Conservation (phyloP, 1,284 basidiomycete genomes). For the Cryptococcus deneoformans region DNA sequence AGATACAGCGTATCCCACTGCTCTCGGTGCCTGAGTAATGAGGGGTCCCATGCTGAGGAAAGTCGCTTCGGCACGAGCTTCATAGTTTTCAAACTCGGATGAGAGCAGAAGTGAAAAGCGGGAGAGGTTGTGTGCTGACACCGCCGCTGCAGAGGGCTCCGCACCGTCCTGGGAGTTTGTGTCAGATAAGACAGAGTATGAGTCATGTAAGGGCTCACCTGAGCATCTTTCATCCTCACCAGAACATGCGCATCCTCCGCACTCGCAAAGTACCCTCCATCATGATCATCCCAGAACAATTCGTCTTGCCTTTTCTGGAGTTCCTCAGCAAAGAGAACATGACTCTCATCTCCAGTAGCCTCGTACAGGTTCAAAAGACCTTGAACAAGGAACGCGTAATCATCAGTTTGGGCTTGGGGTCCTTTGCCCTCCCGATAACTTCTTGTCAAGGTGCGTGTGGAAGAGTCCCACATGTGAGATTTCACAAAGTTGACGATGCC, state of each 20-base stretch:
- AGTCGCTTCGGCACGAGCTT: slow-evolving; percentile 40
- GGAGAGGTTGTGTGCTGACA: slow-evolving; percentile 51
- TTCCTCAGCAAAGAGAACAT: slow-evolving; percentile 45
- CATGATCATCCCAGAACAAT: slow-evolving; percentile 51
- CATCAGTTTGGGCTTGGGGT: slow-evolving; percentile 40
- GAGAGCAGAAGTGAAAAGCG: slow-evolving; percentile 45
- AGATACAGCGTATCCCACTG: slow-evolving; percentile 32
- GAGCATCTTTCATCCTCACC: slow-evolving; percentile 52
- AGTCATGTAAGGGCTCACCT: slow-evolving; percentile 12
- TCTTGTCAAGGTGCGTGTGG: slow-evolving; percentile 19
- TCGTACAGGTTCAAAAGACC: slow-evolving; percentile 50
- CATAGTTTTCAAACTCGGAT: slow-evolving; percentile 40
- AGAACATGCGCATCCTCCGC: slow-evolving; percentile 51
- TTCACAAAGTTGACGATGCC: slow-evolving; percentile 27
- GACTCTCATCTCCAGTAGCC: slow-evolving; percentile 47
- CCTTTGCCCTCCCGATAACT: slow-evolving; percentile 43
- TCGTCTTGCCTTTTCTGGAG: slow-evolving; percentile 52
- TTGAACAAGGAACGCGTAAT: slow-evolving; percentile 42
- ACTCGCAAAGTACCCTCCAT: slow-evolving; percentile 52
- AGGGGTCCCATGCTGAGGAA: slow-evolving; percentile 15
- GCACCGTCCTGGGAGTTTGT: slow-evolving; percentile 48
- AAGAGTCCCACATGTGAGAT: slow-evolving; percentile 26
- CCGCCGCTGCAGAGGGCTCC: slow-evolving; percentile 52
- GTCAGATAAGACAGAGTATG: slow-evolving; percentile 1
- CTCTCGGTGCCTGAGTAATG: slow-evolving; percentile 25